Evolutionary conservation across 371 early-diverging fungal species (phyloP).

Genomic region (Globomyces sp.): DNA sequence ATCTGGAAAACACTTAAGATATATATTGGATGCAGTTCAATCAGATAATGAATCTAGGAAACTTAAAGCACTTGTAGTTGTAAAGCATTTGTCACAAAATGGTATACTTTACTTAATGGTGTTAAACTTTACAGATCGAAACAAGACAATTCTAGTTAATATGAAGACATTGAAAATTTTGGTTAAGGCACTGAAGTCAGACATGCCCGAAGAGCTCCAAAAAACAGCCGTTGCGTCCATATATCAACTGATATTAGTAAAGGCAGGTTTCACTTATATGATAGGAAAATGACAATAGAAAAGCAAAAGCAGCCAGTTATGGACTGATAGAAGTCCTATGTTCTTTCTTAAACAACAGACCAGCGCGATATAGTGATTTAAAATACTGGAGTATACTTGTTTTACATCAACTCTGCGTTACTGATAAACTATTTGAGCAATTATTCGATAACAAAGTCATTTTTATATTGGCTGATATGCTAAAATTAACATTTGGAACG

Average conservation of each 20-base stretch:
- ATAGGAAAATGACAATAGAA: slow-evolving; percentile 47
- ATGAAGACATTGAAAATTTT: slow-evolving; percentile 63
- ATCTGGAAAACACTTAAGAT: slow-evolving; percentile 57
- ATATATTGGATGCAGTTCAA: slow-evolving; percentile 53
- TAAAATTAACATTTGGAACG: slow-evolving; percentile 74
- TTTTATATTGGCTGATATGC: slow-evolving; percentile 63
- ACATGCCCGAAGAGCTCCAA: slow-evolving; percentile 59
- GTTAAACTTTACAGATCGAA: slow-evolving; percentile 48
- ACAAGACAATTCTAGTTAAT: slow-evolving; percentile 54
- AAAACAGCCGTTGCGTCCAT: slow-evolving; percentile 70
- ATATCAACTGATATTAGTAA: slow-evolving; percentile 65
- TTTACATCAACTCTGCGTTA: slow-evolving; percentile 63
- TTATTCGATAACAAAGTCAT: slow-evolving; percentile 61
- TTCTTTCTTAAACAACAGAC: slow-evolving; percentile 53
- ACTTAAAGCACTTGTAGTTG: slow-evolving; percentile 60
- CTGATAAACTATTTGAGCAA: slow-evolving; percentile 62
- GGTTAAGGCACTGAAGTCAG: slow-evolving; percentile 55
- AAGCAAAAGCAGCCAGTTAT: slow-evolving; percentile 54
- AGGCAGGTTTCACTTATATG: slow-evolving; percentile 44
- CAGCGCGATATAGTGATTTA: slow-evolving; percentile 67
- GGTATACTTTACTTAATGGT: slow-evolving; percentile 41
- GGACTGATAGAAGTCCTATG: slow-evolving; percentile 65
- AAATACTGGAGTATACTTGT: slow-evolving; percentile 80
- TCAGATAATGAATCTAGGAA: slow-evolving; percentile 47
- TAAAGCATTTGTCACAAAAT: slow-evolving; percentile 68